Conservation (phyloP, 2,329 filamentous ascomycete species). For the Clonostachys rhizophaga region DNA sequence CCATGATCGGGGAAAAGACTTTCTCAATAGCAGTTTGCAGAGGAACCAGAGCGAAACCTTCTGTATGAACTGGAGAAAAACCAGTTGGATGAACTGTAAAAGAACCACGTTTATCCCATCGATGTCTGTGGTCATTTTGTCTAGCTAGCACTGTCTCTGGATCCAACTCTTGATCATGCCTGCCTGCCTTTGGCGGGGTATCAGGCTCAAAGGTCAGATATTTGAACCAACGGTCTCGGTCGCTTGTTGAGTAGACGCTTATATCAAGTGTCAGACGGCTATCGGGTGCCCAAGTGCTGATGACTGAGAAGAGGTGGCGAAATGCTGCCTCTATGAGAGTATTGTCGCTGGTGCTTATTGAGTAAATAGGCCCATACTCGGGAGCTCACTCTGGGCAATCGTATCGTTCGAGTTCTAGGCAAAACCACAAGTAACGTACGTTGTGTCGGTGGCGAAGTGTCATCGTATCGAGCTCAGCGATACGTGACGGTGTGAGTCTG, state of each 20-base stretch:
- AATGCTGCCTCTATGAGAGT: background rate
- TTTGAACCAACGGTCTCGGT: conserved; percentile 27
- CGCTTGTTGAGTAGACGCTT: conserved; percentile 28
- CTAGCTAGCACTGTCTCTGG: background rate
- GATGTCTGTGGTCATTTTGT: background rate
- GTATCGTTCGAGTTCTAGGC: conserved; percentile 11
- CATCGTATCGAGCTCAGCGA: conserved; percentile 17
- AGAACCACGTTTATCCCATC: too few species aligned
- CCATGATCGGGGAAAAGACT: too few species aligned
- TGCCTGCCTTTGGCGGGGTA: background rate
- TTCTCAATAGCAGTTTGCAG: too few species aligned
- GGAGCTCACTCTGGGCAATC: conserved; percentile 8
- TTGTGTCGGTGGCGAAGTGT: conserved; percentile 16
- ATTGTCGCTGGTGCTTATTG: background rate
- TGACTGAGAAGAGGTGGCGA: conserved; percentile 14
- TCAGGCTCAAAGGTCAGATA: conserved; percentile 13
- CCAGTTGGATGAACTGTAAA: too few species aligned
- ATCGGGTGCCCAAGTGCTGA: conserved; percentile 22
- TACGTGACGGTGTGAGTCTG: conserved; percentile 17
- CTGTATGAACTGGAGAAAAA: too few species aligned
- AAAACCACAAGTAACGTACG: conserved; percentile 13
- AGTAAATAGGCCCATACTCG: too few species aligned
- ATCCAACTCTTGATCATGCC: background rate
- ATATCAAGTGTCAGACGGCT: conserved; percentile 26
- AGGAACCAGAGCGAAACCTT: too few species aligned